A percentile compares a stretch with the other conserved stretches of the same genome.
phyloP scores from a whole-genome alignment of 2,329 filamentous ascomycete genomes.

The Beauveria medogensis region DNA sequence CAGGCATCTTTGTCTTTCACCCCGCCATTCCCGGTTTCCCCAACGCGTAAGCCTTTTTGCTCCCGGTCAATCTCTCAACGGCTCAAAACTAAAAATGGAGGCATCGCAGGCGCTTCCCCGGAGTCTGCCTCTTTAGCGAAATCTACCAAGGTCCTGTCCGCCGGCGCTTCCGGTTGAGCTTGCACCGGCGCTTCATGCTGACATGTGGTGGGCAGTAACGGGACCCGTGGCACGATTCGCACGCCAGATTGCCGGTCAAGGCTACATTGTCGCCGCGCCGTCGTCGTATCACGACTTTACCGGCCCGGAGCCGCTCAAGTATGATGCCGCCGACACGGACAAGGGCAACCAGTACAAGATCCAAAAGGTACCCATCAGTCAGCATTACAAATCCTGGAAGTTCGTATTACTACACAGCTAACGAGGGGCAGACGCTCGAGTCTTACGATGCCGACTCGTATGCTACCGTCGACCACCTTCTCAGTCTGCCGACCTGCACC shows the following conservation, averaged over 20 bases:
- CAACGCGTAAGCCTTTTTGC: slow-evolving; percentile 51
- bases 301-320: slow-evolving; percentile 72
- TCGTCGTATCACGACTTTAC: slow-evolving; percentile 93
- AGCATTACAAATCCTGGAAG: neutral
- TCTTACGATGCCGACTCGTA: slow-evolving; percentile 79
- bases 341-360: slow-evolving; percentile 82
- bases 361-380: slow-evolving; percentile 48
- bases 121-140: slow-evolving; percentile 82
- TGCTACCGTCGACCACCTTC: slow-evolving; percentile 59
- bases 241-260: slow-evolving; percentile 83
- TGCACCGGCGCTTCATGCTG: neutral
- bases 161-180: neutral
- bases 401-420: neutral
- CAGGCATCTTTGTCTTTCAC: slow-evolving; percentile 85
- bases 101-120: slow-evolving; percentile 57
- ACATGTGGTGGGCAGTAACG: slow-evolving; percentile 51
- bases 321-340: slow-evolving; percentile 83
- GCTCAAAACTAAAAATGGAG: neutral
- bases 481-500: slow-evolving; percentile 69
- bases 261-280: slow-evolving; percentile 86
- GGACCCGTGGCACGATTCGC: slow-evolving; percentile 85
- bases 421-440: slow-evolving; percentile 53
- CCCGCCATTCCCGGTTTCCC: slow-evolving; percentile 79
- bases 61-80: too few relatives aligned
- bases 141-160: slow-evolving; percentile 75